These are phyloP conservation scores for Phytophthora citricola DNA, from an alignment of 352 stramenopile genomes.

Conservation along the genomic window DNA sequence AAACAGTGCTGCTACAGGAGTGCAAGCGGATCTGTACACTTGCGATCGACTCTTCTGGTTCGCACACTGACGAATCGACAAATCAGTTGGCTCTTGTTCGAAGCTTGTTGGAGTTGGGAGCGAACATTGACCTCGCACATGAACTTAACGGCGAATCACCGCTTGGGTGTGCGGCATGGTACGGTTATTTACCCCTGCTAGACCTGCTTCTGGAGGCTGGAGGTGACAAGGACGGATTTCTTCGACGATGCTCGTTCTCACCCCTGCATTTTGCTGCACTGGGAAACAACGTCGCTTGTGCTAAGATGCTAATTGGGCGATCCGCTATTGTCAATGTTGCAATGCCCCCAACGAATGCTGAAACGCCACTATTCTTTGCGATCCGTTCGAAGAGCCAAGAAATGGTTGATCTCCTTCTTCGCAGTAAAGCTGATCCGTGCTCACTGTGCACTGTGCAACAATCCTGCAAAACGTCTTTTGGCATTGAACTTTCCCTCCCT, in stretches of 20 bases:
- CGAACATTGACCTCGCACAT: constrained; percentile 63
- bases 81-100: constrained; percentile 49
- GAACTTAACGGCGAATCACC: constrained; percentile 58
- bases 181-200: constrained; percentile 51
- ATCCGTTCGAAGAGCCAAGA: constrained; percentile 55
- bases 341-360: constrained; percentile 39
- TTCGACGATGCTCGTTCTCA: constrained; percentile 52
- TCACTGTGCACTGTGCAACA: constrained; percentile 54
- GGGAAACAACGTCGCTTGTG: constrained; percentile 45
- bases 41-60: neutral
- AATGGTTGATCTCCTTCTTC: constrained; percentile 60
- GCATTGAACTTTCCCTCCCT: constrained; percentile 24
- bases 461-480: constrained; percentile 45
- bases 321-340: constrained; percentile 52
- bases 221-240: constrained; percentile 44
- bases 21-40: constrained; percentile 57
- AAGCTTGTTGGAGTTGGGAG: constrained; percentile 55
- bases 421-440: constrained; percentile 42
- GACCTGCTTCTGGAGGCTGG: constrained; percentile 63
- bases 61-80: constrained; percentile 2
- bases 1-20: constrained; percentile 62
- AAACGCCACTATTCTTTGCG: constrained; percentile 66
- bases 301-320: constrained; percentile 46
- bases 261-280: constrained; percentile 67
- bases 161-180: constrained; percentile 57